These are phyloP conservation scores for Garcia nutans DNA, from an alignment of 345 rosid genomes.

Conservation along the genomic window DNA sequence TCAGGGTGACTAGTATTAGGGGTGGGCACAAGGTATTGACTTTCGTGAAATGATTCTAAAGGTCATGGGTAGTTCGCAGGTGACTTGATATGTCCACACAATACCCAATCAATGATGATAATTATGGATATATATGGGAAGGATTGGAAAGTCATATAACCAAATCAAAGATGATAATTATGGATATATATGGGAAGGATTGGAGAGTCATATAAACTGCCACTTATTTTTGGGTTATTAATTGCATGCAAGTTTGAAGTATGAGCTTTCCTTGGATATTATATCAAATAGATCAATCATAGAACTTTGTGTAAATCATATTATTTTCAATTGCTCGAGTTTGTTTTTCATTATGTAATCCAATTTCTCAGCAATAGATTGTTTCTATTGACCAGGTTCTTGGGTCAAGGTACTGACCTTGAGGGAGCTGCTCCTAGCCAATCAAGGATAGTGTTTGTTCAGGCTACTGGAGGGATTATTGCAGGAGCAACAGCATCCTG, in stretches of 20 bases:
- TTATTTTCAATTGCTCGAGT: background rate
- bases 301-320: background rate
- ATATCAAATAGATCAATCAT: background rate
- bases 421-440: constrained; percentile 49
- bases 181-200: background rate
- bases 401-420: constrained; percentile 57
- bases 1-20: too few relatives aligned
- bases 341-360: background rate
- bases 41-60: background rate
- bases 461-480: constrained; percentile 86
- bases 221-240: background rate
- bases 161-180: too few relatives aligned
- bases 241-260: background rate
- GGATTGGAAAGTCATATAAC: background rate
- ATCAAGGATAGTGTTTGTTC: constrained; percentile 63
- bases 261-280: background rate
- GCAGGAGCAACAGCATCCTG: constrained; percentile 96
- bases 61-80: background rate
- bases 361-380: constrained; percentile 9
- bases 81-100: background rate
- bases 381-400: constrained; percentile 47
- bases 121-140: background rate
- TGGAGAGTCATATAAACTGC: background rate
- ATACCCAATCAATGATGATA: background rate
- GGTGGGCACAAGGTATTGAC: background rate